Evolutionary conservation across 75 land plant species (phyloP).

Genomic region (Pinus tabuliformis): DNA sequence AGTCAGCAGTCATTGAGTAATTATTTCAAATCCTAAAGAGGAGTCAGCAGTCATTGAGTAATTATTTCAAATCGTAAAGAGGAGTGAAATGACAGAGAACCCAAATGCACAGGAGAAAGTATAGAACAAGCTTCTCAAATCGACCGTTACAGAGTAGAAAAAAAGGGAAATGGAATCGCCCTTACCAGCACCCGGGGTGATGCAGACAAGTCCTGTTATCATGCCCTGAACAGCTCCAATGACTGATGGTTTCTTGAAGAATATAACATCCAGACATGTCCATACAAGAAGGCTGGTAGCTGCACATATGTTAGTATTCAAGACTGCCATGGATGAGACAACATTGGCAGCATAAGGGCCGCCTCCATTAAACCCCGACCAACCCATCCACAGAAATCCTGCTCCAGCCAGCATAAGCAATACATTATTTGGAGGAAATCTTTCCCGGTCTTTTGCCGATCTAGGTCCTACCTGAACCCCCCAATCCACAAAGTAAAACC

Average conservation of each 20-base stretch:
- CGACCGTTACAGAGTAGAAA: not conserved
- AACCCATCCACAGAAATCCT: constrained; percentile 86
- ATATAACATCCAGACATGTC: constrained; percentile 61
- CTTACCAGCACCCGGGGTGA: constrained; percentile 83
- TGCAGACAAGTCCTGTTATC: constrained; percentile 82
- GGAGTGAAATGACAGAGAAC: too few relatives aligned
- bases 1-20: too few relatives aligned
- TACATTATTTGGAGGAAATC: constrained; percentile 77
- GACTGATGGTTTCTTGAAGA: constrained; percentile 78
- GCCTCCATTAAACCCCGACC: constrained; percentile 90
- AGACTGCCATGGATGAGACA: constrained; percentile 43
- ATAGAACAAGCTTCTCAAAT: too few relatives aligned
- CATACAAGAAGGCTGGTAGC: constrained; percentile 78
- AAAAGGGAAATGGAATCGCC: not conserved
- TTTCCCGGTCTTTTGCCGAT: constrained; percentile 53
- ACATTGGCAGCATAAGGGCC: constrained; percentile 76
- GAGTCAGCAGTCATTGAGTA: too few relatives aligned
- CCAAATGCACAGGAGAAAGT: too few relatives aligned
- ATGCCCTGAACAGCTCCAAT: constrained; percentile 91
- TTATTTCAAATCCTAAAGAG: too few relatives aligned
- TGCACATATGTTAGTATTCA: constrained; percentile 76
- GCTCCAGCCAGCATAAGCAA: constrained; percentile 72
- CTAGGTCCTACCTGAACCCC: constrained; percentile 69
- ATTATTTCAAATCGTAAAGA: too few relatives aligned
- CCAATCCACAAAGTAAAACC: not conserved